Percentiles rank a stretch among this genome's conserved stretches.
Evolutionary conservation across 164 flowering plant genomes (phyloP).

Genomic region (Amborella trichopoda): DNA sequence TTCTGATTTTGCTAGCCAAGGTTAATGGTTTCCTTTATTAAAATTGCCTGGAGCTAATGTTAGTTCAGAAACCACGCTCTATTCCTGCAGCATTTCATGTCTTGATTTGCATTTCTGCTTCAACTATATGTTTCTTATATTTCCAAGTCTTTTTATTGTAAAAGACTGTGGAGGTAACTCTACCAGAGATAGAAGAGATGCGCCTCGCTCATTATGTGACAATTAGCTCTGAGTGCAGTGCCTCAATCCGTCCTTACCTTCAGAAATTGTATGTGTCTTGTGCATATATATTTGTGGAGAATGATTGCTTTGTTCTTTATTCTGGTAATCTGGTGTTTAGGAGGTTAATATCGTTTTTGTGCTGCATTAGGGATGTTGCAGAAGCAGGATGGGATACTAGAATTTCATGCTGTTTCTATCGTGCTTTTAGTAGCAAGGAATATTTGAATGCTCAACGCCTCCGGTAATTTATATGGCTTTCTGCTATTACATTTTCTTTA

Average conservation of each 20-base stretch:
- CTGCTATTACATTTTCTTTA: not conserved
- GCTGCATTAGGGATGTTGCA: constrained; percentile 24
- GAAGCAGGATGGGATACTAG: constrained; percentile 82
- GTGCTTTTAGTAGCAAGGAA: constrained; percentile 62
- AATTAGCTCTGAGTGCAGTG: constrained; percentile 66
- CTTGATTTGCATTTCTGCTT: no score
- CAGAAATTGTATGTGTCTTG: constrained; percentile 44
- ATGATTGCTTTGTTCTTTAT: not conserved
- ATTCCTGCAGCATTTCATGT: no score
- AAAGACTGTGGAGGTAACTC: constrained; percentile 71
- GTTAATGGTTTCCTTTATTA: no score
- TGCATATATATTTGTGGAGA: no score
- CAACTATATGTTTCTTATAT: constrained; percentile 13
- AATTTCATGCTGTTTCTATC: constrained; percentile 54
- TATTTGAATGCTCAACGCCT: constrained; percentile 86
- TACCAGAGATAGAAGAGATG: constrained; percentile 91
- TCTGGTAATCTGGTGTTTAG: no score
- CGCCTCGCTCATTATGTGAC: constrained; percentile 82
- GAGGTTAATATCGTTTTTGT: constrained; percentile 1
- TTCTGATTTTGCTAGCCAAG: no score
- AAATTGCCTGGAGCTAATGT: no score
- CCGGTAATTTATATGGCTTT: constrained; percentile 28
- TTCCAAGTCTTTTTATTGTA: constrained; percentile 5
- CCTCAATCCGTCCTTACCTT: constrained; percentile 34
- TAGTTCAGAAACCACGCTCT: no score